Conservation (phyloP, 2,329 filamentous ascomycete species). For the Colletotrichum karsti region DNA sequence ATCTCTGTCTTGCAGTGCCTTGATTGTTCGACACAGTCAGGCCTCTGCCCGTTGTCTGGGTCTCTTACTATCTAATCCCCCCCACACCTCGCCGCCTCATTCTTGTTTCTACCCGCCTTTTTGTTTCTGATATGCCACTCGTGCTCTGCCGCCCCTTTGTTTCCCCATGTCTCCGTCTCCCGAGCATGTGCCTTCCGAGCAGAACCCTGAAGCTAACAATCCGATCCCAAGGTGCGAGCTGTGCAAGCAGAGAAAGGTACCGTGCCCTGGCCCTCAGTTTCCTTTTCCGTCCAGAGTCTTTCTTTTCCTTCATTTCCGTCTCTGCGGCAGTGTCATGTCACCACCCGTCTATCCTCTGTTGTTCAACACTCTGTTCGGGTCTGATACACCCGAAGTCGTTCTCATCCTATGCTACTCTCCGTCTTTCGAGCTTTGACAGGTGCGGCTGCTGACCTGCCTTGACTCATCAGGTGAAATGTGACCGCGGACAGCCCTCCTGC, state of each 20-base stretch:
- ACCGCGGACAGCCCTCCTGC: slow-evolving; percentile 77
- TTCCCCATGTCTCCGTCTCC: slow-evolving; percentile 29
- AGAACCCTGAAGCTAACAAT: slow-evolving; percentile 45
- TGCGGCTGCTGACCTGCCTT: slow-evolving; percentile 14
- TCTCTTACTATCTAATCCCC: neutral
- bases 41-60: neutral
- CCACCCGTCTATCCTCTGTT: too few species aligned
- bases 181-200: slow-evolving; percentile 26
- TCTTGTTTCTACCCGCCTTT: neutral
- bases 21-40: slow-evolving; percentile 8
- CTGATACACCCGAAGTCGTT: neutral
- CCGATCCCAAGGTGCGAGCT: slow-evolving; percentile 70
- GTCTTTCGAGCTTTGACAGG: neutral
- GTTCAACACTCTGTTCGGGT: neutral
- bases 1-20: slow-evolving; percentile 20
- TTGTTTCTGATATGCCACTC: slow-evolving; percentile 1
- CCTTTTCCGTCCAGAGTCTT: neutral
- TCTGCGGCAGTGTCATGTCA: neutral
- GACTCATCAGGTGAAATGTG: slow-evolving; percentile 70
- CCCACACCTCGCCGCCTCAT: slow-evolving; percentile 7
- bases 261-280: slow-evolving; percentile 35
- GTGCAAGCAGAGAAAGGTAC: slow-evolving; percentile 83
- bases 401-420: neutral
- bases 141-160: neutral
- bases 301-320: neutral